A percentile compares a stretch with the other conserved stretches of the same genome.
Evolutionary conservation across 2,329 filamentous ascomycete genomes (phyloP).

Genomic region (Aspergillus neotritici): DNA sequence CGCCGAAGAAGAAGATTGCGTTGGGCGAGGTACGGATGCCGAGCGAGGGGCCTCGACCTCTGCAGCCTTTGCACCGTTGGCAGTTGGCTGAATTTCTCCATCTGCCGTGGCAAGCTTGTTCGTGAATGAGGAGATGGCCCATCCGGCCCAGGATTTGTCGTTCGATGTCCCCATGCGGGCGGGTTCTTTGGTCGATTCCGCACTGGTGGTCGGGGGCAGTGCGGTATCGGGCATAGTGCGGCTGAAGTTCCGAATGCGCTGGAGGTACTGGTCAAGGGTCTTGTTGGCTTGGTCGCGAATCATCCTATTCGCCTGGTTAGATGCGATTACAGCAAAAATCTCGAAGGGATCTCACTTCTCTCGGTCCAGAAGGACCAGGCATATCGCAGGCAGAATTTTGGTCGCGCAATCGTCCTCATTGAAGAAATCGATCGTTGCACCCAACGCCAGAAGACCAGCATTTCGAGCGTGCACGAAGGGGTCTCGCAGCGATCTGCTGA

Average conservation of each 20-base stretch:
- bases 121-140: conserved; percentile 97
- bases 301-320: conserved; percentile 40
- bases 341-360: conserved; percentile 59
- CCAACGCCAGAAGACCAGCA: conserved; percentile 77
- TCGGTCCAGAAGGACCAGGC: conserved; percentile 82
- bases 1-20: conserved; percentile 26
- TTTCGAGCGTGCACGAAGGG: conserved; percentile 93
- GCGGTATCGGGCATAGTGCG: conserved; percentile 73
- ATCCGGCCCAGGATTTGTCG: conserved; percentile 77
- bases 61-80: conserved; percentile 42
- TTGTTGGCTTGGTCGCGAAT: conserved; percentile 88
- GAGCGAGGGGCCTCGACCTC: conserved; percentile 42
- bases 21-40: conserved; percentile 46
- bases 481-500: conserved; percentile 80
- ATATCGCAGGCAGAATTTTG: conserved; percentile 77
- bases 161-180: conserved; percentile 76
- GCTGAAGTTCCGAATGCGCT: conserved; percentile 73
- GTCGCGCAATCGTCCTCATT: conserved; percentile 81
- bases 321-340: background rate
- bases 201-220: conserved; percentile 59
- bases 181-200: conserved; percentile 42
- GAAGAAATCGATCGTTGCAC: conserved; percentile 80
- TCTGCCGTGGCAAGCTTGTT: conserved; percentile 82
- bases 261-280: conserved; percentile 78
- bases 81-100: conserved; percentile 71